phyloP scores from a whole-genome alignment of 495 filamentous ascomycete genomes.

The Talaromyces borbonicus region DNA sequence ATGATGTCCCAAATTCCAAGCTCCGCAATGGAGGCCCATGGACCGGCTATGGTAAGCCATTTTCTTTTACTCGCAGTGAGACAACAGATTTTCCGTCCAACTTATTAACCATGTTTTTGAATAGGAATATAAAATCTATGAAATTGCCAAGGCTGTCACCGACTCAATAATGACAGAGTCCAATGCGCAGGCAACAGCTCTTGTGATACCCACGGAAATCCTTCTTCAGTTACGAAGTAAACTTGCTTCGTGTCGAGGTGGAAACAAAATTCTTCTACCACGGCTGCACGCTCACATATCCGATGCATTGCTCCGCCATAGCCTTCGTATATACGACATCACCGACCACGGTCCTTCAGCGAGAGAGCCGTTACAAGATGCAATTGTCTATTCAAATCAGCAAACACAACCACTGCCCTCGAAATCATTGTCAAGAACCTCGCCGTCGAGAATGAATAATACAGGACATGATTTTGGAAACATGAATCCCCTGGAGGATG shows the following conservation, averaged over 20 bases:
- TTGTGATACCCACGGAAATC: constrained; percentile 14
- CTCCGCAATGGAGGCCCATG: constrained; percentile 25
- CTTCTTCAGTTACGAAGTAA: constrained; percentile 24
- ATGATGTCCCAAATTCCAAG: constrained; percentile 27
- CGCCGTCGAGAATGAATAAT: not conserved
- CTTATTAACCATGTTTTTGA: constrained; percentile 9
- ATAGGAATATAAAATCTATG: constrained; percentile 35
- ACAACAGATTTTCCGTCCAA: too few relatives aligned
- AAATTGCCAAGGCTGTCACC: constrained; percentile 34
- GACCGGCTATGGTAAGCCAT: constrained; percentile 21
- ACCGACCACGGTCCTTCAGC: not conserved
- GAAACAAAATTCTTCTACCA: constrained; percentile 18
- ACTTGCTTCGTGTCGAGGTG: constrained; percentile 23
- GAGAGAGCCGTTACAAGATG: not conserved
- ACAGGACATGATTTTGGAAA: not conserved
- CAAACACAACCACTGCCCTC: not conserved
- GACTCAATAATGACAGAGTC: constrained; percentile 28
- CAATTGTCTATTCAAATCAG: not conserved
- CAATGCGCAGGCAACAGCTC: constrained; percentile 7
- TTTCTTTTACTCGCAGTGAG: not conserved
- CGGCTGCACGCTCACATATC: not conserved
- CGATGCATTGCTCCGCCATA: not conserved
- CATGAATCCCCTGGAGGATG: not conserved
- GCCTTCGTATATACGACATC: not conserved
- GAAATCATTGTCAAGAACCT: not conserved